Percentiles rank a stretch among this genome's conserved stretches.
phyloP scores from a whole-genome alignment of 805 yeast genomes.

The Candida verbasci region DNA sequence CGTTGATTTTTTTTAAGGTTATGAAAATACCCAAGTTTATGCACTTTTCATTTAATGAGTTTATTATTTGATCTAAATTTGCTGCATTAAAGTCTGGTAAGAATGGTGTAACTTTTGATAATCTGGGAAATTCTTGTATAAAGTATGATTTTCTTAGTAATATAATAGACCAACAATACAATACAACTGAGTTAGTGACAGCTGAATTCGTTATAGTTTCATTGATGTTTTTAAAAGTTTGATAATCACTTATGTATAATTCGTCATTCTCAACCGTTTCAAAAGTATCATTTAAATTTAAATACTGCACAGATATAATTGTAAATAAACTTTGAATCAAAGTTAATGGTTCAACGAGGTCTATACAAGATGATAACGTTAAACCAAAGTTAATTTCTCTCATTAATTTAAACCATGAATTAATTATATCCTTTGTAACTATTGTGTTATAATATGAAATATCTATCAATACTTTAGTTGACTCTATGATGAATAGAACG shows the following conservation, averaged over 20 bases:
- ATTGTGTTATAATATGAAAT: conserved; percentile 34
- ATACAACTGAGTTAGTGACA: conserved; percentile 42
- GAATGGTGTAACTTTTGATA: conserved; percentile 2
- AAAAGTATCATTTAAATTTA: conserved; percentile 53
- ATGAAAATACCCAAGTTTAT: conserved; percentile 41
- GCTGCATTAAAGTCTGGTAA: conserved; percentile 9
- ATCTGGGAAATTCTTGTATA: conserved; percentile 33
- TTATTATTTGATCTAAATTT: conserved; percentile 18
- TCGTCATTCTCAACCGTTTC: conserved; percentile 25
- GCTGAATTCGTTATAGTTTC: conserved; percentile 30
- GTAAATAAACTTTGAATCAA: conserved; percentile 45
- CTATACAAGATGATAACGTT: conserved; percentile 22
- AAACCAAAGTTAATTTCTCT: conserved; percentile 23
- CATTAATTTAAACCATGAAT: conserved; percentile 56
- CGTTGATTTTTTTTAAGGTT: conserved; percentile 37
- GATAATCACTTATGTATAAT: conserved; percentile 38
- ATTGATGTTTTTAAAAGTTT: conserved; percentile 35
- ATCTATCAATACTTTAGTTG: conserved; percentile 36
- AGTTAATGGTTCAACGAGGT: conserved; percentile 21
- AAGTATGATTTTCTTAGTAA: conserved; percentile 48
- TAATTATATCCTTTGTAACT: conserved; percentile 27
- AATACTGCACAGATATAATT: conserved; percentile 44
- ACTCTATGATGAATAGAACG: conserved; percentile 27
- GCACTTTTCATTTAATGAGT: conserved; percentile 36
- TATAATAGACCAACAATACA: conserved; percentile 66